Conservation (phyloP, 31 red algal species). For the Endocladia muricata region DNA sequence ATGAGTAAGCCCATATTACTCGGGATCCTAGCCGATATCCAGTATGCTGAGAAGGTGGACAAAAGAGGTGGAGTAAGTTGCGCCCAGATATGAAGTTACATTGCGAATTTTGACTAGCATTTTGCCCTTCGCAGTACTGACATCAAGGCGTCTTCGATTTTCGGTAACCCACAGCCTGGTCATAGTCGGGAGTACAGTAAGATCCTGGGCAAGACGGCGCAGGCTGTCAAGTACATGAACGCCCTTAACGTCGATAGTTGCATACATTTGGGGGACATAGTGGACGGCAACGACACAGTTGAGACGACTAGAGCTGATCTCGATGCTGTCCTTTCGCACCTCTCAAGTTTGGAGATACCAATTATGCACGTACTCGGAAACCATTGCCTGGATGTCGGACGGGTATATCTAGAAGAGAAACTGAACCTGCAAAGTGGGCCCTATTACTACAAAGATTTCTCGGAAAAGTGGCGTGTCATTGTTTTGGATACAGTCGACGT, state of each 20-base stretch:
- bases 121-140: background rate
- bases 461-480: constrained; percentile 65
- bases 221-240: constrained; percentile 13
- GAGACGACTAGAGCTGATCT: constrained; percentile 26
- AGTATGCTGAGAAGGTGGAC: constrained; percentile 60
- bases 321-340: constrained; percentile 11
- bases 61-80: background rate
- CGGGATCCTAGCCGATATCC: constrained; percentile 51
- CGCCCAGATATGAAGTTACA: background rate
- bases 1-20: too few species aligned
- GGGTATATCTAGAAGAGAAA: constrained; percentile 18
- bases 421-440: constrained; percentile 1
- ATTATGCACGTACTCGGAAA: constrained; percentile 86
- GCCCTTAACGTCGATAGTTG: background rate
- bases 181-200: constrained; percentile 7
- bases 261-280: constrained; percentile 68
- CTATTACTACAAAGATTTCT: constrained; percentile 46
- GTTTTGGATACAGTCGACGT: constrained; percentile 83
- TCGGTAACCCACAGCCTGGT: background rate
- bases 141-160: background rate
- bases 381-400: constrained; percentile 73
- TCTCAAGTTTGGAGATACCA: constrained; percentile 7
- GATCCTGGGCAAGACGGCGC: constrained; percentile 30
- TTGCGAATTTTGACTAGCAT: background rate
- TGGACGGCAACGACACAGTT: constrained; percentile 52